Conservation (phyloP, 176 grass and related monocot species). For the Pharus latifolius region DNA sequence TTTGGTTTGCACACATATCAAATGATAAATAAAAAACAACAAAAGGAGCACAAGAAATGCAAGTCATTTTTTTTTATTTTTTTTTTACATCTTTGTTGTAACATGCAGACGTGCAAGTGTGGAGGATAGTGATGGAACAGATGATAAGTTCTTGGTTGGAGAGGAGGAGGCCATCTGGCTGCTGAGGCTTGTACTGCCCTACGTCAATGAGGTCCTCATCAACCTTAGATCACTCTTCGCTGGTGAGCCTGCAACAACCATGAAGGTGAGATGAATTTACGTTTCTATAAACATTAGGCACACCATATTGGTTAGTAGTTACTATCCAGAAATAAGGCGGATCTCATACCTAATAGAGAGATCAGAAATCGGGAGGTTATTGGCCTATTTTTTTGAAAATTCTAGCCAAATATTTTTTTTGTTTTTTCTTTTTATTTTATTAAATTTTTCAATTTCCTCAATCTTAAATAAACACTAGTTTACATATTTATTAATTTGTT, state of each 20-base stretch:
- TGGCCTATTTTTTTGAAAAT: no score
- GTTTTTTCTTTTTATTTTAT: no score
- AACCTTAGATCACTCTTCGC: constrained; percentile 70
- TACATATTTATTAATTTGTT: no score
- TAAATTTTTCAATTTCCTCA: no score
- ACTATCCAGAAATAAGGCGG: no score
- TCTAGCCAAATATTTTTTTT: no score
- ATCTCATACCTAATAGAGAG: no score
- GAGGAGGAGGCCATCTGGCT: constrained; percentile 97
- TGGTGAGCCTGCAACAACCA: constrained; percentile 79
- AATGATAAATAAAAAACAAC: no score
- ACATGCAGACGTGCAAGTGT: constrained; percentile 47
- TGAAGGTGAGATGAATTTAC: constrained; percentile 48
- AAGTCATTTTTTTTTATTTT: neutral
- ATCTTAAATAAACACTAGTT: no score
- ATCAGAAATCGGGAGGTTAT: no score
- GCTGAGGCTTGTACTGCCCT: constrained; percentile 71
- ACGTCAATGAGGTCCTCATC: constrained; percentile 75
- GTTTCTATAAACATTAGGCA: neutral
- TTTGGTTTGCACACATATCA: neutral
- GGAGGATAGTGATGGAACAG: constrained; percentile 28
- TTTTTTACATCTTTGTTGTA: neutral
- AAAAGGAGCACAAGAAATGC: neutral
- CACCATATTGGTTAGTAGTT: neutral
- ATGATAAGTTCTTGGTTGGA: constrained; percentile 50